Percentiles rank a stretch among this genome's conserved stretches.
Evolutionary conservation across 106 monocot genomes (phyloP).

Genomic region (Cymbidium sinense): DNA sequence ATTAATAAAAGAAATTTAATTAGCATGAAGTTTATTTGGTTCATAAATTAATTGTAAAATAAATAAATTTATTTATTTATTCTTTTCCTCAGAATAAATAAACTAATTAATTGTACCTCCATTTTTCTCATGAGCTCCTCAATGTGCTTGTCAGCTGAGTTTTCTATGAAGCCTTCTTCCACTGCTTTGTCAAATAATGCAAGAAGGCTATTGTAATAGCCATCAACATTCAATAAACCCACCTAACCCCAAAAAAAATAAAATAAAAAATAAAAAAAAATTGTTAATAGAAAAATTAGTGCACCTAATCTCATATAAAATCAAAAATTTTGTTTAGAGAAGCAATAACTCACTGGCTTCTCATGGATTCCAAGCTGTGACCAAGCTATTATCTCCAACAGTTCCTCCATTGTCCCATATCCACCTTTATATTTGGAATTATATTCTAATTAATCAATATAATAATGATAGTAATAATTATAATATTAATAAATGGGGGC

Average conservation of each 20-base stretch:
- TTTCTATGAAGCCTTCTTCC: constrained; percentile 85
- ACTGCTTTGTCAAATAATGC: constrained; percentile 74
- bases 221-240: constrained; percentile 83
- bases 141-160: constrained; percentile 50
- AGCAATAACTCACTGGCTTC: constrained; percentile 42
- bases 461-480: too few relatives aligned
- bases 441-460: neutral
- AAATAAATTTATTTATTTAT: too few relatives aligned
- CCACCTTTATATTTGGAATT: constrained; percentile 33
- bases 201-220: constrained; percentile 74
- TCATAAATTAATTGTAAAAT: too few relatives aligned
- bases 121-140: constrained; percentile 60
- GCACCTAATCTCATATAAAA: too few relatives aligned
- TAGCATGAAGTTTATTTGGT: too few relatives aligned
- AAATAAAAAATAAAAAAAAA: too few relatives aligned
- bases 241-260: constrained; percentile 33
- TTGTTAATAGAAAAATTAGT: too few relatives aligned
- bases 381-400: constrained; percentile 86
- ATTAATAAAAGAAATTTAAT: too few relatives aligned
- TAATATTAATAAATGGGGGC: too few relatives aligned
- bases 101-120: too few relatives aligned
- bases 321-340: neutral
- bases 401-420: constrained; percentile 92
- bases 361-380: constrained; percentile 86
- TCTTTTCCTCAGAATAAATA: too few relatives aligned